Conservation (phyloP, 1,284 basidiomycete species). For the Trametes polyzona region DNA sequence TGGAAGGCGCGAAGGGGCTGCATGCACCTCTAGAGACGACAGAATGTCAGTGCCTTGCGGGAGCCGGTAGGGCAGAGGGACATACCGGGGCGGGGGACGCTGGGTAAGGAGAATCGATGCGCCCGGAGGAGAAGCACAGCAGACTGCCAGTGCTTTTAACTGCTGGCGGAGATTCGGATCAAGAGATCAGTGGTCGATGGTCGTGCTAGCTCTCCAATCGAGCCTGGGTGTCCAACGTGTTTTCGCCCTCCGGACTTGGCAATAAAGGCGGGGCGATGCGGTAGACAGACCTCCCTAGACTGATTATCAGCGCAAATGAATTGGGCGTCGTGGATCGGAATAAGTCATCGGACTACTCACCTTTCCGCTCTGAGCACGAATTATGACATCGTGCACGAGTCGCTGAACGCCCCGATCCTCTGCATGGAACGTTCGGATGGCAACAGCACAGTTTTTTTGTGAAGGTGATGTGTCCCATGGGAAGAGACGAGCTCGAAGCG, state of each 20-base stretch:
- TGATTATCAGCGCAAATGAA: conserved; percentile 14
- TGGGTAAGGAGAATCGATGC: conserved; percentile 26
- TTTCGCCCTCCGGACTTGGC: conserved; percentile 10
- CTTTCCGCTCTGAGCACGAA: neutral
- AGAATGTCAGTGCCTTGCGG: neutral
- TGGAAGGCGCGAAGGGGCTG: conserved; percentile 47
- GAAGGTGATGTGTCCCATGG: neutral
- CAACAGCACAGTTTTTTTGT: neutral
- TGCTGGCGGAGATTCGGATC: conserved; percentile 32
- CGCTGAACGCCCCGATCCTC: neutral
- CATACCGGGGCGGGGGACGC: conserved; percentile 23
- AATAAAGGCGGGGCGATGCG: conserved; percentile 1
- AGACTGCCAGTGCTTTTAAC: conserved; percentile 20
- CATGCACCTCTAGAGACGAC: conserved; percentile 3
- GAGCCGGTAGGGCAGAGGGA: conserved; percentile 11
- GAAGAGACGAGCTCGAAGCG: neutral
- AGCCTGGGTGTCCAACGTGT: neutral
- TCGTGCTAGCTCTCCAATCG: conserved; percentile 5
- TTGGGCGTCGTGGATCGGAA: neutral
- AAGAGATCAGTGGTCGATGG: conserved; percentile 26
- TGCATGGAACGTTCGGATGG: neutral
- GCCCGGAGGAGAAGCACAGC: conserved; percentile 16
- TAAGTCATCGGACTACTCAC: conserved; percentile 11
- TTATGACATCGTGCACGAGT: neutral
- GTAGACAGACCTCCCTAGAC: neutral